Conservation (phyloP, 2,329 filamentous ascomycete species). For the Nemania bipapillata region DNA sequence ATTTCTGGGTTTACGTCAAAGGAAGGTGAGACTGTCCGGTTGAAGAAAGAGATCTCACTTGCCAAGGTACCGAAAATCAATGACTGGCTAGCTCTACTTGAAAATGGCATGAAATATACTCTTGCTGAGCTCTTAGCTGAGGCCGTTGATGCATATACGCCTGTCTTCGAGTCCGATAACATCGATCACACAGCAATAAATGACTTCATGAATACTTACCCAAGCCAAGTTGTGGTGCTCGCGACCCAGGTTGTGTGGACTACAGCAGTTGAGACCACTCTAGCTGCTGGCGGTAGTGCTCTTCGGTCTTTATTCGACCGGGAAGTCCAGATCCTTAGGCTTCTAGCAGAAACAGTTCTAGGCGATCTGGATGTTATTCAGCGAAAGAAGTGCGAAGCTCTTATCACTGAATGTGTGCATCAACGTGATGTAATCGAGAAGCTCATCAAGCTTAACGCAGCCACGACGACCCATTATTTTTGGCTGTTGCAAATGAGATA, state of each 20-base stretch:
- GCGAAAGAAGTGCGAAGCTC: conserved; percentile 96
- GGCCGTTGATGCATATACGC: conserved; percentile 82
- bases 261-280: conserved; percentile 79
- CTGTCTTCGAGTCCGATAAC: conserved; percentile 76
- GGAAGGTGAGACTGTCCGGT: conserved; percentile 85
- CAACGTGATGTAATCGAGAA: conserved; percentile 94
- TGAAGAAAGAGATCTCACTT: conserved; percentile 92
- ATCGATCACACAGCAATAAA: conserved; percentile 78
- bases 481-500: conserved; percentile 99
- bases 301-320: conserved; percentile 79
- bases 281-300: conserved; percentile 75
- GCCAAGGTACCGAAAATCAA: conserved; percentile 97
- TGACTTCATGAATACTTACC: conserved; percentile 83
- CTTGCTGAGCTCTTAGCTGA: conserved; percentile 90
- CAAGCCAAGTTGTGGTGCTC: conserved; percentile 94
- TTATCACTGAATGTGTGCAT: conserved; percentile 98
- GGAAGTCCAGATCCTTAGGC: conserved; percentile 83
- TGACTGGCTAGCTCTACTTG: conserved; percentile 94
- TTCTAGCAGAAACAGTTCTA: conserved; percentile 88
- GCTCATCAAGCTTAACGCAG: conserved; percentile 79
- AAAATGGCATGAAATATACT: conserved; percentile 92
- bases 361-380: conserved; percentile 87
- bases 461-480: conserved; percentile 80
- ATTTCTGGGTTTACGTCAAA: conserved; percentile 95
- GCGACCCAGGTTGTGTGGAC: conserved; percentile 96